Evolutionary conservation across 495 filamentous ascomycete genomes (phyloP).

Genomic region (Hyaloscypha variabilis): DNA sequence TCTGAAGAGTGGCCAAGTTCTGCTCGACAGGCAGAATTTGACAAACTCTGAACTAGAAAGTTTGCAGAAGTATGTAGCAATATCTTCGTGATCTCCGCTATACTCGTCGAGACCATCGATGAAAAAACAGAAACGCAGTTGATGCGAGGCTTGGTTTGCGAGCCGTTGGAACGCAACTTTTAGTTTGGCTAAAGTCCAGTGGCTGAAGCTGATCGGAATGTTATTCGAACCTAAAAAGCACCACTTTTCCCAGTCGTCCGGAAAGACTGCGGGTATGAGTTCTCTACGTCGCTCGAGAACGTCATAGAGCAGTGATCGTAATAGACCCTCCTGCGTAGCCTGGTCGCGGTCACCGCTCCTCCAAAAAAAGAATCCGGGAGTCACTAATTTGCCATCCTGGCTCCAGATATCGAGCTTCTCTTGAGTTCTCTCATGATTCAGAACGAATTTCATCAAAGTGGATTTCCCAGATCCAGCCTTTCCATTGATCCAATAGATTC

Average conservation of each 20-base stretch:
- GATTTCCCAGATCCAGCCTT: too few species aligned
- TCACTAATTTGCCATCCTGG: conserved; percentile 18
- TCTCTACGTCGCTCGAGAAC: conserved; percentile 21
- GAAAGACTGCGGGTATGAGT: conserved; percentile 25
- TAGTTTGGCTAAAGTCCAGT: conserved; percentile 5
- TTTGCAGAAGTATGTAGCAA: conserved; percentile 29
- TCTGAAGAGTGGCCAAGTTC: conserved; percentile 35
- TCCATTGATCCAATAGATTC: conserved; percentile 41
- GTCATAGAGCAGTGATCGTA: conserved; percentile 33
- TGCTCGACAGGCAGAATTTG: conserved; percentile 40
- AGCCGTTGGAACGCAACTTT: neutral
- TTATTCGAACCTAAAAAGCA: too few species aligned
- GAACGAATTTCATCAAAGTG: conserved; percentile 42
- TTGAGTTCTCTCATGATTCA: conserved; percentile 16
- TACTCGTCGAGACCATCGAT: too few species aligned
- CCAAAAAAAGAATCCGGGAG: conserved; percentile 39
- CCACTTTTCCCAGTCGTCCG: conserved; percentile 8
- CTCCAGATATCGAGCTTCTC: conserved; percentile 15
- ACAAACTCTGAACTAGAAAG: conserved; percentile 24
- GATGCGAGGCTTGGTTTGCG: too few species aligned
- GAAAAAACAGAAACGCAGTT: conserved; percentile 31
- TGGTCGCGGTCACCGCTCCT: conserved; percentile 32
- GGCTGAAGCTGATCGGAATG: too few species aligned
- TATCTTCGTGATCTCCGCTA: conserved; percentile 38
- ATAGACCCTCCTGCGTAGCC: conserved; percentile 33